Conservation (phyloP, 169 alveolate species). For the Blepharisma undulans region DNA sequence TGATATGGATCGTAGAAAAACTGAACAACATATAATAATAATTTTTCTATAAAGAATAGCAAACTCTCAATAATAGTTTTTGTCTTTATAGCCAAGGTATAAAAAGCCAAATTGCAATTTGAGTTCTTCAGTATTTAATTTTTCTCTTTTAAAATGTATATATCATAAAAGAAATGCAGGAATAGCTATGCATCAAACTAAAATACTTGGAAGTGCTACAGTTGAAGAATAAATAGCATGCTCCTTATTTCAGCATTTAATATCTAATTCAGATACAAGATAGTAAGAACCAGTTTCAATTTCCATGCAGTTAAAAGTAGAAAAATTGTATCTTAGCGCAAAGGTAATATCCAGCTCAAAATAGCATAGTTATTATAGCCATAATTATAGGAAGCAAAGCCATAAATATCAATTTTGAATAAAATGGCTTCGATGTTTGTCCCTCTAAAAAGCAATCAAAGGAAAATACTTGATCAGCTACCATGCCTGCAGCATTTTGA, state of each 20-base stretch:
- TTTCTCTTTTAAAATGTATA: not conserved
- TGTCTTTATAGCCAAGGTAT: slow-evolving; percentile 48
- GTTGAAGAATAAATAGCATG: not conserved
- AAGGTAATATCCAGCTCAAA: not conserved
- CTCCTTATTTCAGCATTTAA: slow-evolving; percentile 22
- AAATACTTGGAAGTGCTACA: slow-evolving; percentile 29
- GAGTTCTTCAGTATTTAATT: not conserved
- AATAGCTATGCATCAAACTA: slow-evolving; percentile 35
- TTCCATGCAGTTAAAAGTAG: slow-evolving; percentile 28
- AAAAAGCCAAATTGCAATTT: slow-evolving; percentile 54
- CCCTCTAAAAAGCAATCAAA: slow-evolving; percentile 16
- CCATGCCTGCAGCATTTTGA: not conserved
- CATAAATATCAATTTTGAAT: not conserved
- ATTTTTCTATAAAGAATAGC: slow-evolving; percentile 54
- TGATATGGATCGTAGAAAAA: slow-evolving; percentile 42
- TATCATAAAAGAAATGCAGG: not conserved
- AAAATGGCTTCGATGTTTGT: not conserved
- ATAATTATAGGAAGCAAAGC: not conserved
- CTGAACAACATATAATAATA: slow-evolving; percentile 41
- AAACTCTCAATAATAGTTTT: slow-evolving; percentile 56
- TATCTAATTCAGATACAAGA: not conserved
- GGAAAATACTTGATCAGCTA: not conserved
- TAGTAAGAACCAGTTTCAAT: not conserved
- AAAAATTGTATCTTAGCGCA: not conserved
- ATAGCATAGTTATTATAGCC: not conserved